Percentiles rank a stretch among this genome's conserved stretches.
Conservation (phyloP, 2,329 filamentous ascomycete species). For the Aspergillus tamarii region DNA sequence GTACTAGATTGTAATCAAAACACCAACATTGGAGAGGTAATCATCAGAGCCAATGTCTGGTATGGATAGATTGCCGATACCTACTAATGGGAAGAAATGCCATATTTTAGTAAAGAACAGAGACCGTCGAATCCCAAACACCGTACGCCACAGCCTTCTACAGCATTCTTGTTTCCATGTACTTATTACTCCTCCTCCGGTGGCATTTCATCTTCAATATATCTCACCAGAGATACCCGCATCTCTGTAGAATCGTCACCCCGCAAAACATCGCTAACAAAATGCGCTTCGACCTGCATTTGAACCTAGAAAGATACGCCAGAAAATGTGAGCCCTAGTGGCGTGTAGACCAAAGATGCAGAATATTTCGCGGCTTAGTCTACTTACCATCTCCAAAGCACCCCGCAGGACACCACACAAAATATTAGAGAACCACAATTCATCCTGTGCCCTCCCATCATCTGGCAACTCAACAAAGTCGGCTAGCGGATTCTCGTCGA, state of each 20-base stretch:
- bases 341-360: neutral
- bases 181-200: slow-evolving; percentile 83
- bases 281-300: slow-evolving; percentile 98
- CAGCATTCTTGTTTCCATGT: neutral
- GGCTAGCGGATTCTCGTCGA: slow-evolving; percentile 94
- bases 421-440: slow-evolving; percentile 98
- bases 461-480: slow-evolving; percentile 98
- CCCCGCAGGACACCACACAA: slow-evolving; percentile 90
- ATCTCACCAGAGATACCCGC: slow-evolving; percentile 86
- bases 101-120: neutral
- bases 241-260: slow-evolving; percentile 98
- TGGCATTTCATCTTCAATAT: slow-evolving; percentile 96
- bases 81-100: neutral
- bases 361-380: neutral
- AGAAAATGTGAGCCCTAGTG: neutral
- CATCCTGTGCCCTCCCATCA: slow-evolving; percentile 91
- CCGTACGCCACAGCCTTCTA: slow-evolving; percentile 25
- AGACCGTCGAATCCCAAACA: slow-evolving; percentile 23
- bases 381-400: slow-evolving; percentile 85
- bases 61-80: neutral
- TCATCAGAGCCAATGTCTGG: neutral
- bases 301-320: slow-evolving; percentile 61
- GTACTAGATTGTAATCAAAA: neutral
- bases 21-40: neutral
- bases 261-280: slow-evolving; percentile 88